Evolutionary conservation across 768 basidiomycete species (phyloP), one percentile per base, ranked within the genome.

Genomic region (Russula earlei): DNA sequence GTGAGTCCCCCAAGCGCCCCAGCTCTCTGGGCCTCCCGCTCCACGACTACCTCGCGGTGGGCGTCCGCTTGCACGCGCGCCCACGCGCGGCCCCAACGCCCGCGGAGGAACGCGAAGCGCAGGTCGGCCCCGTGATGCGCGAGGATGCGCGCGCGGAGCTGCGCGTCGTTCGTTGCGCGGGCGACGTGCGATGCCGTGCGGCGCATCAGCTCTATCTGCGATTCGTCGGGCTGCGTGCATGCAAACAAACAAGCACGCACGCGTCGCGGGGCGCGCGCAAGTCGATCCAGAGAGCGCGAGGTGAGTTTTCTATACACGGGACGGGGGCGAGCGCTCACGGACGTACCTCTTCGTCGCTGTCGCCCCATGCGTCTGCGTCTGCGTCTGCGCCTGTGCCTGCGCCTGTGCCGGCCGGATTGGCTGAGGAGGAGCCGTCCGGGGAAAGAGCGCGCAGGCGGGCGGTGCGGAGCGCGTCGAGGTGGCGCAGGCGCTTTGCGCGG

Each of bases 141-240:
- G 15, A 95, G 73, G 63, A 96, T 92, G 6, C 91, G 80, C 77
- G 92, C 83, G 67, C 93, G 91, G 22, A 95, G 75, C 60, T 91
- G 83, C 0, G 83, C 80, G 15, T 88, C 79, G 63, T 93, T 91
- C 1, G 84, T 81, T 1, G 91, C 86, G 7, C 80, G 69, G 24
- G 77, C 65, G 31, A 94, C 69, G 57, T 91, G 87, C 12, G 66
- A 61, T 0, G 87, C 87, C 0, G 91, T 94, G 50, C 84, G 79
- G 11, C 72, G 69, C 82, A 96, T 92, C 11, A 93, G 74, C 3
- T 78, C 77, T 47, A 67, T 73, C 62, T 85, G 81, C 0, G 70
- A 22, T 15, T 80, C 78, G 54, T 82, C 81, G 15, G 83, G 85
- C 85, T 85, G 56, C 6, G 25, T 4, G 38, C 5, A n/a, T n/a